Conservation (phyloP, 1,284 basidiomycete genomes). For the Sphaerobolus stellatus region DNA sequence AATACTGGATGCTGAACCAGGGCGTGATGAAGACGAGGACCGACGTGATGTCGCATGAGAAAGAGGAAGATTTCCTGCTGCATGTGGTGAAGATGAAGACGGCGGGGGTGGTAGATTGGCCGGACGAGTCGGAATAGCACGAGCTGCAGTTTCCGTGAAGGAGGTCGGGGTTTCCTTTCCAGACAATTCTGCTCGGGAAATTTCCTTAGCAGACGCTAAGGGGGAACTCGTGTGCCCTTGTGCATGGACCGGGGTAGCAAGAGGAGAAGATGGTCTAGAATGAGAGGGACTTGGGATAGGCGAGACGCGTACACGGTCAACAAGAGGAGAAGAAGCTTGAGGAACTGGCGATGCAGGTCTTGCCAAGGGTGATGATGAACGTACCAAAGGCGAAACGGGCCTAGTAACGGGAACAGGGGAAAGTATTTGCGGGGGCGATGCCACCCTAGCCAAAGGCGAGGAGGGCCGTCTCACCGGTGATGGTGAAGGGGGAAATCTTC, state of each 20-base stretch:
- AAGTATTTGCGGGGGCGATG: conserved; percentile 8
- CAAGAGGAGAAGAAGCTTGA: conserved; percentile 7
- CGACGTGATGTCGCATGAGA: conserved; percentile 7
- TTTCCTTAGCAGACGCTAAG: conserved; percentile 1
- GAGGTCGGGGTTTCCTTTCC: too few species aligned
- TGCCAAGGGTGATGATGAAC: conserved; percentile 18
- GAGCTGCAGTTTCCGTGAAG: too few species aligned
- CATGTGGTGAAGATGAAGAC: not conserved
- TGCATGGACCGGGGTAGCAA: not conserved
- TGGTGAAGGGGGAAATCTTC: conserved; percentile 26
- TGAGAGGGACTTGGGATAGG: not conserved
- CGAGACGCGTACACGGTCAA: not conserved
- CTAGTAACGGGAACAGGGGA: conserved; percentile 15
- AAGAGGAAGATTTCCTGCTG: not conserved
- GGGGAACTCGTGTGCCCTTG: conserved; percentile 1
- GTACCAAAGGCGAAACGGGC: conserved; percentile 11
- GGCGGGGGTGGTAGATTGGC: conserved; percentile 6
- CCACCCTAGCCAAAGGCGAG: conserved; percentile 11
- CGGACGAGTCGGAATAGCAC: too few species aligned
- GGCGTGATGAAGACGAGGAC: conserved; percentile 11
- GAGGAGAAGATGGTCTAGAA: not conserved
- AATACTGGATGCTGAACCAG: conserved; percentile 4
- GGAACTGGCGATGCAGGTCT: conserved; percentile 5
- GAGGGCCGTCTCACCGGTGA: conserved; percentile 24
- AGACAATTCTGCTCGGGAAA: too few species aligned